Conservation (phyloP, 257 asterid species). For the Solanum clarkiae region DNA sequence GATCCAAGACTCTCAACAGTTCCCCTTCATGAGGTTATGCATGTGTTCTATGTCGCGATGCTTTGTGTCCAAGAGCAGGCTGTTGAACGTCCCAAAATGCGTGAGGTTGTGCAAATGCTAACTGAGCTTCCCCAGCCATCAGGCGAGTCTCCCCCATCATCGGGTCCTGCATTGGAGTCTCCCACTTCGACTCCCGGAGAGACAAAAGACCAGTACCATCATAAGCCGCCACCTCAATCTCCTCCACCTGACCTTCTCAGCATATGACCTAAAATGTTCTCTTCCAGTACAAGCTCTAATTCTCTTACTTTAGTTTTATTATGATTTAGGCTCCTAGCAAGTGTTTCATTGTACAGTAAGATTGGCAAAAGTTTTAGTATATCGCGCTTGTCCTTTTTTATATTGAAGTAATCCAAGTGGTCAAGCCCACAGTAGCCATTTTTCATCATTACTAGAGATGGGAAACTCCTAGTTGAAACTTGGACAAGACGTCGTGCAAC, state of each 20-base stretch:
- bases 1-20: constrained; percentile 3
- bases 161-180: constrained; percentile 25
- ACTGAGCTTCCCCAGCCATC: constrained; percentile 38
- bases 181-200: constrained; percentile 14
- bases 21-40: constrained; percentile 9
- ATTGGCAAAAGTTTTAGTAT: not conserved
- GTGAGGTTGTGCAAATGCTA: constrained; percentile 11
- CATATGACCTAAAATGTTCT: constrained; percentile 11
- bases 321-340: not conserved
- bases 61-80: constrained; percentile 4
- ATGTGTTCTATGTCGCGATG: constrained; percentile 10
- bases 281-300: not conserved
- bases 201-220: constrained; percentile 4
- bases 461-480: not conserved
- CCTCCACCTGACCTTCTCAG: constrained; percentile 38
- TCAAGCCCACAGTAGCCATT: not conserved
- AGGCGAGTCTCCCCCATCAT: constrained; percentile 26
- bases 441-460: not conserved
- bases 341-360: not conserved
- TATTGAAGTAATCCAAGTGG: not conserved
- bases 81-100: constrained; percentile 11
- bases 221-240: constrained; percentile 9
- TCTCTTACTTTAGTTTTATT: not conserved
- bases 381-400: not conserved
- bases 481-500: too few relatives aligned